These are phyloP conservation scores for Fonsecaea nubica DNA, from an alignment of 2,329 filamentous ascomycete species.

Conservation along the genomic window DNA sequence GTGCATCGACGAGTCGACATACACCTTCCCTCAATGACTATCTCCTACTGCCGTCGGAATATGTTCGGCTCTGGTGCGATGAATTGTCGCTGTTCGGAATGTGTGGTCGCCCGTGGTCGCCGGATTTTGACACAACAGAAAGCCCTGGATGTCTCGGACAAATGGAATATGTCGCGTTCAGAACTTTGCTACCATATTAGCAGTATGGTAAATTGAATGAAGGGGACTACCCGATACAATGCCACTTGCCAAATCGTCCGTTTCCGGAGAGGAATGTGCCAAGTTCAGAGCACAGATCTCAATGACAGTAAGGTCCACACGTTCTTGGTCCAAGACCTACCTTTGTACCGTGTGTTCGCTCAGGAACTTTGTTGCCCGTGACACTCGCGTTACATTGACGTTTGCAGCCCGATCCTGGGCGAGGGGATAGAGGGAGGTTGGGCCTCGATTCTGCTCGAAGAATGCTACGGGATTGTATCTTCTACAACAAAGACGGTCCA, in stretches of 20 bases:
- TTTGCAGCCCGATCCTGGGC: neutral
- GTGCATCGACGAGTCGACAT: neutral
- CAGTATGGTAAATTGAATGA: neutral
- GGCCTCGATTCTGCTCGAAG: neutral
- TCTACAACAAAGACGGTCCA: neutral
- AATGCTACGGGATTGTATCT: neutral
- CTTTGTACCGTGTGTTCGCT: neutral
- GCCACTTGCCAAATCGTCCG: neutral
- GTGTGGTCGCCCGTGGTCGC: neutral
- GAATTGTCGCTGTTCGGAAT: neutral
- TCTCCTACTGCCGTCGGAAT: neutral
- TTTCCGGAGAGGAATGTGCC: neutral
- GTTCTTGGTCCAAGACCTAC: neutral
- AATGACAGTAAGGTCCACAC: neutral
- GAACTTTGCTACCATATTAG: neutral
- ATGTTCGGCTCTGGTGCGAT: neutral
- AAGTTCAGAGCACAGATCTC: neutral
- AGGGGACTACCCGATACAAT: neutral
- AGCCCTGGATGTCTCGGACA: neutral
- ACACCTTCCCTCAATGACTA: neutral
- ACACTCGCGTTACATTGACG: neutral
- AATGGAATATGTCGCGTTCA: neutral
- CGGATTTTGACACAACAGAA: neutral
- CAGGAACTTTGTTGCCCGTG: neutral
- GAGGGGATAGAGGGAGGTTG: neutral